phyloP scores from a whole-genome alignment of 139 green algal genomes.

The Tetradesmus obliquus region DNA sequence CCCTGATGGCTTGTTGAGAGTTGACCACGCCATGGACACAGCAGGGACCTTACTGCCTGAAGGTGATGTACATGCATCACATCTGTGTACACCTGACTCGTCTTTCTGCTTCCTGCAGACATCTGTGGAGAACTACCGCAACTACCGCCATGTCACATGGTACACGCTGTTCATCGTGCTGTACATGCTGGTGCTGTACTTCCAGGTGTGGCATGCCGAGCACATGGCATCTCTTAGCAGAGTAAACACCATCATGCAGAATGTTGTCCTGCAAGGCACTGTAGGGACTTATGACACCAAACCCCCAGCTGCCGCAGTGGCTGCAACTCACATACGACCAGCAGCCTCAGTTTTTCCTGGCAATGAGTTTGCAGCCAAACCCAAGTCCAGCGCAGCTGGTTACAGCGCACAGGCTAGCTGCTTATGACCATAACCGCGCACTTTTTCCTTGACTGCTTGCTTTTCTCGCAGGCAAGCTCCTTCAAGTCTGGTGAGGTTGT shows the following conservation, averaged over 20 bases:
- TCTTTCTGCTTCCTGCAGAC: constrained; percentile 49
- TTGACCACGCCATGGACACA: background rate
- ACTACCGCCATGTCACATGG: constrained; percentile 74
- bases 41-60: no score
- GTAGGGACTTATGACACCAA: background rate
- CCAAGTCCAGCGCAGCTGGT: no score
- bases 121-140: constrained; percentile 70
- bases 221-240: background rate
- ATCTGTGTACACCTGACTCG: background rate
- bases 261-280: background rate
- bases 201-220: constrained; percentile 55
- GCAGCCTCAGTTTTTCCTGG: no score
- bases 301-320: no score
- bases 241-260: background rate
- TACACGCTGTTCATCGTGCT: constrained; percentile 78
- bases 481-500: constrained; percentile 79
- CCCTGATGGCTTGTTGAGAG: no score
- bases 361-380: no score
- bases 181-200: constrained; percentile 81
- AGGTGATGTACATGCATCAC: background rate
- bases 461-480: constrained; percentile 62
- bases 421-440: background rate
- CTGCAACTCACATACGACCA: no score
- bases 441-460: background rate
- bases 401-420: background rate